A percentile compares a stretch with the other conserved stretches of the same genome.
These are phyloP conservation scores for Apophysomyces variabilis DNA, from an alignment of 371 early-diverging fungal species.

Conservation along the genomic window DNA sequence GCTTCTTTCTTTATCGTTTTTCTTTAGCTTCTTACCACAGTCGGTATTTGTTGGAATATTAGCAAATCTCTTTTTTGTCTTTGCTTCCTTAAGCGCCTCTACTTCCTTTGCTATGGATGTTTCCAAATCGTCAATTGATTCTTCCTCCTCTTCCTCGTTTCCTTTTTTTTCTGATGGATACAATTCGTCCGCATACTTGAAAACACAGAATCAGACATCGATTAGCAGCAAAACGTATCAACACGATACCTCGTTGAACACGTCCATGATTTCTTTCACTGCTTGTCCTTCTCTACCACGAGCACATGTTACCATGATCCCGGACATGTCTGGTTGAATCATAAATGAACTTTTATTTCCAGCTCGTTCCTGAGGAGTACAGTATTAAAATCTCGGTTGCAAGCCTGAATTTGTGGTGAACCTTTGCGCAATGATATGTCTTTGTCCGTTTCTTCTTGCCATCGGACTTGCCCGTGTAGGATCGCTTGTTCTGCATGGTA, in stretches of 20 bases:
- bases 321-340: slow-evolving; percentile 65
- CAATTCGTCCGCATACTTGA: slow-evolving; percentile 56
- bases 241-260: slow-evolving; percentile 57
- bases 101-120: slow-evolving; percentile 72
- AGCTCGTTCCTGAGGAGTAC: slow-evolving; percentile 19
- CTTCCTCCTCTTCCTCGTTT: slow-evolving; percentile 36
- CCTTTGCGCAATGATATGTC: slow-evolving; percentile 29
- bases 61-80: slow-evolving; percentile 49
- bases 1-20: background rate
- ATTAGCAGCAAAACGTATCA: too few relatives aligned
- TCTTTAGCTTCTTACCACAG: slow-evolving; percentile 49
- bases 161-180: slow-evolving; percentile 40
- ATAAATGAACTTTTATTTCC: slow-evolving; percentile 37
- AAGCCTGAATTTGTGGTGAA: background rate
- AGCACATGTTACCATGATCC: slow-evolving; percentile 66
- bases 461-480: background rate
- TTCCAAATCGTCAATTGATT: slow-evolving; percentile 60
- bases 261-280: slow-evolving; percentile 59
- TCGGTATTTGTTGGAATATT: slow-evolving; percentile 62
- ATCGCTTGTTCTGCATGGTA: slow-evolving; percentile 9
- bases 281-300: slow-evolving; percentile 62
- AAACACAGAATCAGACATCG: too few relatives aligned
- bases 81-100: slow-evolving; percentile 52
- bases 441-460: slow-evolving; percentile 19
- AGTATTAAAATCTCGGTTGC: background rate